Base-by-base conservation (phyloP, 345 rosid species). In the Fremontodendron californicum region DNA sequence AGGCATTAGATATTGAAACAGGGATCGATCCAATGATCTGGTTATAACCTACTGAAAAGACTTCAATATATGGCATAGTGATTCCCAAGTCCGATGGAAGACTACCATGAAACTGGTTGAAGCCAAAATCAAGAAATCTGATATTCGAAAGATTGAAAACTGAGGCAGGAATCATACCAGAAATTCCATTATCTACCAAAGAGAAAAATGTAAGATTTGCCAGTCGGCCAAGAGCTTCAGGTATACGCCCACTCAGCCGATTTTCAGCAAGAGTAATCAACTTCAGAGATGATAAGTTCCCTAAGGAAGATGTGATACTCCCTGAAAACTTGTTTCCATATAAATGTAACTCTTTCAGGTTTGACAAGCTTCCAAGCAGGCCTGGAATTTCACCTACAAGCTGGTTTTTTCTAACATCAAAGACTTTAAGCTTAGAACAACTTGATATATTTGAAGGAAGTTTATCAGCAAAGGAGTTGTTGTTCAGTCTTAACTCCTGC, bases 131-230 rank as follows among this genome's bases (percentile, higher is more conserved):
- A 29, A 79, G 42, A 0, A 0, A 0, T 0, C 2, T 35, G 2
- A 78, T 1, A 9, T 80, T 78, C 1, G 82, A 78, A 0, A 81
- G 31, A 60, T 81, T 81, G 71, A 75, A 84, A 73, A 84, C 51
- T 1, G 82, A n/a, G n/a, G n/a, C n/a, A n/a, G n/a, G n/a, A n/a
- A n/a, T n/a, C n/a, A n/a, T n/a, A n/a, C n/a, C n/a, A n/a, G n/a
- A n/a, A n/a, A n/a, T n/a, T n/a, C n/a, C n/a, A n/a, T n/a, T n/a
- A n/a, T n/a, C n/a, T n/a, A n/a, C n/a, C n/a, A n/a, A n/a, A n/a
- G n/a, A n/a, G n/a, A n/a, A n/a, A n/a, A n/a, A n/a, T n/a, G n/a
- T n/a, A n/a, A n/a, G n/a, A n/a, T n/a, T n/a, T n/a, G n/a, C n/a
- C n/a, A n/a, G n/a, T n/a, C n/a, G n/a, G n/a, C n/a, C n/a, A n/a